Evolutionary conservation across 1,284 basidiomycete species (phyloP).

Genomic region (Marasmius fiardii): DNA sequence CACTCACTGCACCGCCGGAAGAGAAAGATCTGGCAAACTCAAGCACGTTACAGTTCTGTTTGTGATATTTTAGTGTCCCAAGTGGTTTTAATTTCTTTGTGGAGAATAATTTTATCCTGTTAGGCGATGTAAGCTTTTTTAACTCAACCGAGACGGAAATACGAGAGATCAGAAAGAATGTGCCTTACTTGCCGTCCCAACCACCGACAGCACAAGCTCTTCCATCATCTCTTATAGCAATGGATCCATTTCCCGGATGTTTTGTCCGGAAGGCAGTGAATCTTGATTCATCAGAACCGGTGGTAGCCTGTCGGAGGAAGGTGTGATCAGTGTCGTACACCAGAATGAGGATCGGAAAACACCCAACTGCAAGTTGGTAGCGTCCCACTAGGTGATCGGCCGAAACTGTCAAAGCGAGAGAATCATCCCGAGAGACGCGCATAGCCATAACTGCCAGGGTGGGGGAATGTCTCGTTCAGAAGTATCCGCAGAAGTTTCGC

Average conservation of each 20-base stretch:
- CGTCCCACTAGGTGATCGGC: slow-evolving; percentile 78
- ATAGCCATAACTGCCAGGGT: slow-evolving; percentile 77
- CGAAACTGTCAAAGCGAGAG: slow-evolving; percentile 74
- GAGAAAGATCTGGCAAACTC: slow-evolving; percentile 52
- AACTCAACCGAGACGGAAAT: not conserved
- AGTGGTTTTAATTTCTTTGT: slow-evolving; percentile 74
- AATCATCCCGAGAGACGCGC: slow-evolving; percentile 58
- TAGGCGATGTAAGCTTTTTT: not conserved
- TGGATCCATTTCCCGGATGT: slow-evolving; percentile 71
- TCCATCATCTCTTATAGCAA: slow-evolving; percentile 75
- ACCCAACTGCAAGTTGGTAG: slow-evolving; percentile 57
- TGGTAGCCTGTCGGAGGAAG: slow-evolving; percentile 5
- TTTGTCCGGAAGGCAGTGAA: slow-evolving; percentile 56
- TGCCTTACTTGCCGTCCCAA: slow-evolving; percentile 82
- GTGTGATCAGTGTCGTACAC: not conserved
- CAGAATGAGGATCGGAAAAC: not conserved
- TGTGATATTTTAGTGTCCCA: slow-evolving; percentile 79
- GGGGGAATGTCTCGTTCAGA: not conserved
- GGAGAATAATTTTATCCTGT: slow-evolving; percentile 75
- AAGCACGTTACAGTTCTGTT: slow-evolving; percentile 66
- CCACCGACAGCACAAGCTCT: slow-evolving; percentile 79
- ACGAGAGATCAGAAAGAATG: not conserved
- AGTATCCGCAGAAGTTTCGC: no score
- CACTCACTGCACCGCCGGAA: slow-evolving; percentile 27
- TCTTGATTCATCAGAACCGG: slow-evolving; percentile 15